Evolutionary conservation across 164 flowering plant genomes (phyloP).

Genomic region (Protea cynaroides): DNA sequence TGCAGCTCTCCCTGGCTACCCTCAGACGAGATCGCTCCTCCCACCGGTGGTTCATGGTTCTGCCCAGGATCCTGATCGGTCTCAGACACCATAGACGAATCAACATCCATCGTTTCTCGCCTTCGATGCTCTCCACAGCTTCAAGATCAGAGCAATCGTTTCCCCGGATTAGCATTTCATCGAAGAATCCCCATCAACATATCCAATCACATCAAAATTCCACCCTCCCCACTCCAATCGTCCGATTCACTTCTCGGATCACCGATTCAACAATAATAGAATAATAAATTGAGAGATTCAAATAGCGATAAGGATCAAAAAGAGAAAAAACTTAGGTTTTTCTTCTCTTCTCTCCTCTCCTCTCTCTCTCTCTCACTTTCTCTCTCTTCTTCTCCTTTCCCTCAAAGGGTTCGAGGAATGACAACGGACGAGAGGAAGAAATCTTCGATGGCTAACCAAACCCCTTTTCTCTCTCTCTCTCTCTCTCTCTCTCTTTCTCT

Average conservation of each 20-base stretch:
- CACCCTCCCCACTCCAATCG: neutral
- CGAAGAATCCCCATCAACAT: slow-evolving; percentile 6
- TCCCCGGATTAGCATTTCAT: slow-evolving; percentile 19
- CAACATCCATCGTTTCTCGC: slow-evolving; percentile 43
- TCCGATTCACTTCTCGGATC: slow-evolving; percentile 19
- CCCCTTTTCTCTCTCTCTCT: neutral
- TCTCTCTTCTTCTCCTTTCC: neutral
- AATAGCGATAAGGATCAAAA: neutral
- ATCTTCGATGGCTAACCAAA: neutral
- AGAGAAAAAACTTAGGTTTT: slow-evolving; percentile 6
- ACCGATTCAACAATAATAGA: neutral
- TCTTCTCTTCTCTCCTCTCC: slow-evolving; percentile 8
- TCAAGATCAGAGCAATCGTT: slow-evolving; percentile 35
- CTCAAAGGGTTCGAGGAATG: slow-evolving; percentile 16
- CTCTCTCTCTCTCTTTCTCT: neutral
- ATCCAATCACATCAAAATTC: neutral
- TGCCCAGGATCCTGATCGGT: slow-evolving; percentile 49
- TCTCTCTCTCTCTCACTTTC: slow-evolving; percentile 4
- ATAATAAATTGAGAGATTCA: neutral
- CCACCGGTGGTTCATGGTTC: slow-evolving; percentile 14
- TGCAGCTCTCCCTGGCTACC: slow-evolving; percentile 7
- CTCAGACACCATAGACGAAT: slow-evolving; percentile 53
- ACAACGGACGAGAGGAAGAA: neutral
- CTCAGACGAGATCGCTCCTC: slow-evolving; percentile 8
- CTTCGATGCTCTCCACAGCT: slow-evolving; percentile 8